Evolutionary conservation across 2,329 filamentous ascomycete species (phyloP), one percentile per base, ranked within the genome.

Genomic region (Fusarium sp.): DNA sequence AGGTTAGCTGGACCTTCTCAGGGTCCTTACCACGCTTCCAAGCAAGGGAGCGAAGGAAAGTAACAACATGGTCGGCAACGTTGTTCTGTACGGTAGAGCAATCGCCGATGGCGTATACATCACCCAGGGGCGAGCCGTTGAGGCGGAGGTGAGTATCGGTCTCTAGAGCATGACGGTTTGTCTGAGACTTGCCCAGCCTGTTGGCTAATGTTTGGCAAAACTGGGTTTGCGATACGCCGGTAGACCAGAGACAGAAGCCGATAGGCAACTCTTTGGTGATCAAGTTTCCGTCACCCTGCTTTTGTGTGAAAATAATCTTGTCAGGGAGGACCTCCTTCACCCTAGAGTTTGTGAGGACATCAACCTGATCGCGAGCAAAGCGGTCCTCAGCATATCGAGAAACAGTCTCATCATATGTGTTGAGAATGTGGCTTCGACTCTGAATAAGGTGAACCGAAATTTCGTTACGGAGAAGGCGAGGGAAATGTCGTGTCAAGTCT

Each of bases 61-160:
- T 90, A 43, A 97, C 84, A 69, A 99, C 89, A 78, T 97, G 90
- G 72, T 96, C 92, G 4, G 93, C 91, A 2, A 98, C 83, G 69
- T 99, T 99, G 81, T 99, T 99, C 74, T 99, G 96, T 0, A 99
- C 94, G 0, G 96, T 99, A 7, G 92, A 84, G 79, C 95, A 98
- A 78, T 99, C 95, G 12, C 95, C 95, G 61, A 99, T 93, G 43
- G 93, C 93, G 73, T 99, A 99, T 22, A 99, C 93, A 60, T 98
- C 94, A 34, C 95, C 95, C 0, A 98, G 79, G 0, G 95, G 95
- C 0, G 95, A 87, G 49, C 95, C 95, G 58, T 90, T 91, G 0
- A 99, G 81, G 36, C 95, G 92, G 8, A 98, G 88, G 74, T 99
- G 94, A 1, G 92, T 88, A 74, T 99, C 95, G 0, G 95, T 99